Base-by-base conservation (phyloP, 2,329 filamentous ascomycete species). In the Paramyrothecium sp. region DNA sequence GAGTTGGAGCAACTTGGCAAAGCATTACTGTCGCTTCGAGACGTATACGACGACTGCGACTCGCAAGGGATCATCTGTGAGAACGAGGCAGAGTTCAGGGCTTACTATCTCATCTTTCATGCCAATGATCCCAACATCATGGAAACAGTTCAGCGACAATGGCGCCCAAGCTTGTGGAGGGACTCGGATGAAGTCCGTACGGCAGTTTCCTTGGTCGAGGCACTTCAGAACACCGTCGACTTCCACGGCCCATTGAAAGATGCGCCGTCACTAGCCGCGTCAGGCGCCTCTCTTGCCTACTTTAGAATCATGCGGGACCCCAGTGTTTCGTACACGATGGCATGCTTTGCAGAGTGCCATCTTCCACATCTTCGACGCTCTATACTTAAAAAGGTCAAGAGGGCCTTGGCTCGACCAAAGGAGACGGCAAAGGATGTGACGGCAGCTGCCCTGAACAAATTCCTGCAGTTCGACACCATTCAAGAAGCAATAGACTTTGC, bases 1-100 rank as follows among this genome's bases (percentile, higher is more conserved):
- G 87, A 90, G 69, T 75, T 86, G 22, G 87, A 89, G 67, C 87
- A 89, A 66, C 77, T 90, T 17, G 82, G 83, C 41, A 88, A 89
- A 64, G 81, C 86, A 0, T 73, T 90, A 3, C 75, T 89, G 16
- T 89, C 87, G 1, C 74, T 90, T 16, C 83, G 86, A 56, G 83
- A 89, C 61, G 77, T 86, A 2, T 90, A 90, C 65, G 85, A 89
- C 61, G 84, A 88, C 63, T 88, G 86, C 67, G 79, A 79, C 48
- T 77, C 80, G n/a, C 81, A 84, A 57, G 78, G 78, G 2, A 80
- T 89, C 44, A 58, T 68, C 7, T 89, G 86, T 65, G 74, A 80
- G 58, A 88, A 89, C 59, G 87, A 89, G 65, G 75, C 83, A 20
- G 87, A 89, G 64, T 89, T 89, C 61, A 78, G 86, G 54, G 83